Evolutionary conservation across 2,329 filamentous ascomycete genomes (phyloP).

Genomic region (Aquanectria penicillioides): DNA sequence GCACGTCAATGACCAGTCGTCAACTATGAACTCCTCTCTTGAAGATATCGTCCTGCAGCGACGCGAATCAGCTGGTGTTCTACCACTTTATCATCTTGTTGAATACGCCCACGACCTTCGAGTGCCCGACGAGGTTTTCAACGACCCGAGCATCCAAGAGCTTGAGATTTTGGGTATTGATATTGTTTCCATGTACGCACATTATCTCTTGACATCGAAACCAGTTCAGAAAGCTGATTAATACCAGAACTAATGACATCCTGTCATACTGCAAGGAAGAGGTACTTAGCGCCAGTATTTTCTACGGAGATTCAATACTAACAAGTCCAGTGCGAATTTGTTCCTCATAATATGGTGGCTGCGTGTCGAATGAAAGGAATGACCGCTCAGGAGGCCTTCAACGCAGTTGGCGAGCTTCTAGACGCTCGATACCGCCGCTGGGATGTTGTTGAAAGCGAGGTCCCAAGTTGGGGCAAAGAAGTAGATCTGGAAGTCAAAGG

Average conservation of each 20-base stretch:
- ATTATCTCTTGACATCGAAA: too few relatives aligned
- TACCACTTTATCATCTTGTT: neutral
- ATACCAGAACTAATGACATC: neutral
- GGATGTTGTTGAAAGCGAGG: neutral
- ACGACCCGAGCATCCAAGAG: neutral
- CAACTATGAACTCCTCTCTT: neutral
- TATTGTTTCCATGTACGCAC: neutral
- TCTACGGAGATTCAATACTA: neutral
- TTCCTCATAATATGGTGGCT: conserved; percentile 1
- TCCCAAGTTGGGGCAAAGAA: neutral
- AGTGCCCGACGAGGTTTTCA: neutral
- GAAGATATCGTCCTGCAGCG: neutral
- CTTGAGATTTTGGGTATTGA: neutral
- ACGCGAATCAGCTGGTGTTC: neutral
- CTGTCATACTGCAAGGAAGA: conserved; percentile 3
- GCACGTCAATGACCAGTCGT: neutral
- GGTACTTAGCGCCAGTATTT: neutral
- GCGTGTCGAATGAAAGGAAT: neutral
- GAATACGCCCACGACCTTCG: neutral
- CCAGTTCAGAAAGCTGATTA: neutral
- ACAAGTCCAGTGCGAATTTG: neutral
- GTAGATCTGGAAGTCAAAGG: neutral
- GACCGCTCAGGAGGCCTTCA: neutral
- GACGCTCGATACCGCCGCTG: neutral
- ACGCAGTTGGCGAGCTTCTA: neutral